These are phyloP conservation scores for Umbelopsis sp. DNA, from an alignment of 371 early-diverging fungal genomes.

Conservation along the genomic window DNA sequence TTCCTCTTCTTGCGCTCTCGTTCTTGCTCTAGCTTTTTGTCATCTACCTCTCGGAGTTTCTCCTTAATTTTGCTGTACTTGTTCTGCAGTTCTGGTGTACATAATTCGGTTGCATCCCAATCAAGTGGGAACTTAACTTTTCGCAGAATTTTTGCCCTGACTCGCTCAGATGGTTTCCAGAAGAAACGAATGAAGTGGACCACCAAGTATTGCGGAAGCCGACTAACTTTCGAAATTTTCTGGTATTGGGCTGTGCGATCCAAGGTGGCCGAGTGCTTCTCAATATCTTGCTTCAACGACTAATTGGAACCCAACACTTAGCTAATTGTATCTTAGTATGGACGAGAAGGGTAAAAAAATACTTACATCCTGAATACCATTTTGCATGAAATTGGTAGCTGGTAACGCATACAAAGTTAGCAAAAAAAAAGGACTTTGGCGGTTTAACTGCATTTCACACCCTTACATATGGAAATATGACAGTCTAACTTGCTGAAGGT, in stretches of 20 bases:
- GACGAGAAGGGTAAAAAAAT: neutral
- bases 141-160: slow-evolving; percentile 91
- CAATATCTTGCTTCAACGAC: slow-evolving; percentile 79
- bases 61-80: slow-evolving; percentile 77
- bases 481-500: slow-evolving; percentile 83
- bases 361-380: slow-evolving; percentile 59
- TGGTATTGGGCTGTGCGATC: slow-evolving; percentile 80
- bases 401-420: neutral
- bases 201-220: slow-evolving; percentile 89
- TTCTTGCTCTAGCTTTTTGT: slow-evolving; percentile 71
- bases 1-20: slow-evolving; percentile 67
- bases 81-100: slow-evolving; percentile 82
- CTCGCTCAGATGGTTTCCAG: slow-evolving; percentile 87
- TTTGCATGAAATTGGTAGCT: slow-evolving; percentile 72
- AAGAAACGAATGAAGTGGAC: slow-evolving; percentile 94
- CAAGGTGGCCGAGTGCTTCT: slow-evolving; percentile 87
- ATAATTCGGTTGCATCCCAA: slow-evolving; percentile 84
- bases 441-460: neutral
- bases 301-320: slow-evolving; percentile 26
- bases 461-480: slow-evolving; percentile 74
- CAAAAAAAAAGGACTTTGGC: neutral
- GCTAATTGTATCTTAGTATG: slow-evolving; percentile 5
- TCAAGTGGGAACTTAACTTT: slow-evolving; percentile 94
- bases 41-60: slow-evolving; percentile 75
- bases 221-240: slow-evolving; percentile 74